Percentiles rank a stretch among this genome's conserved stretches.
Conservation (phyloP, 1,284 basidiomycete species). For the Puccinia horiana region DNA sequence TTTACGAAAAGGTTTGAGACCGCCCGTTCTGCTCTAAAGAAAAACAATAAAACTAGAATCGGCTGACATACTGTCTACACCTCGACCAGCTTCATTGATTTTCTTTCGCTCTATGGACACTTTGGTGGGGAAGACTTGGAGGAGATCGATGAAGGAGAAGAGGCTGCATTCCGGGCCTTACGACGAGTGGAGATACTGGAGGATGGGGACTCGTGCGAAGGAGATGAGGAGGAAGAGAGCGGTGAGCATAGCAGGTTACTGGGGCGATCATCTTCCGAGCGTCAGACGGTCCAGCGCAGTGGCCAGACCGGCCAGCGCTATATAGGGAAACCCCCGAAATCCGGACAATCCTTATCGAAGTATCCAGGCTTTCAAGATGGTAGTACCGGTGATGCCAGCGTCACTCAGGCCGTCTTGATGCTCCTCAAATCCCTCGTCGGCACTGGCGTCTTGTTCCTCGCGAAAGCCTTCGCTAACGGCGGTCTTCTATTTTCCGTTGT, state of each 20-base stretch:
- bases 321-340: background rate
- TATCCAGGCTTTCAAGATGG: conserved; percentile 30
- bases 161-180: conserved; percentile 62
- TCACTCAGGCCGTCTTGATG: conserved; percentile 87
- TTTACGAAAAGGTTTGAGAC: conserved; percentile 21
- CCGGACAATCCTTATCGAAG: background rate
- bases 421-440: conserved; percentile 93
- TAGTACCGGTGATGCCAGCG: conserved; percentile 72
- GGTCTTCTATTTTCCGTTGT: conserved; percentile 86
- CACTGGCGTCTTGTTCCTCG: conserved; percentile 92
- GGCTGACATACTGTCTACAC: background rate
- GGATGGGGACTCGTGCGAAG: conserved; percentile 61
- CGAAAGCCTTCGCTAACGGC: conserved; percentile 95
- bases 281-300: conserved; percentile 12
- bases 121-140: conserved; percentile 81
- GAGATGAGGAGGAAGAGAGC: conserved; percentile 26
- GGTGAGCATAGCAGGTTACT: conserved; percentile 47
- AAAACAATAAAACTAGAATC: background rate
- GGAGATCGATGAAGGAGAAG: conserved; percentile 81
- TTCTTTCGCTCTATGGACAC: conserved; percentile 86
- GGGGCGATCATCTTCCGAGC: conserved; percentile 48
- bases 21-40: background rate
- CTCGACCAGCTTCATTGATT: conserved; percentile 81
- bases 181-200: conserved; percentile 61
- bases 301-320: background rate